Evolutionary conservation across 352 stramenopile genomes (phyloP).

Genomic region (Proteromonas lacertae): DNA sequence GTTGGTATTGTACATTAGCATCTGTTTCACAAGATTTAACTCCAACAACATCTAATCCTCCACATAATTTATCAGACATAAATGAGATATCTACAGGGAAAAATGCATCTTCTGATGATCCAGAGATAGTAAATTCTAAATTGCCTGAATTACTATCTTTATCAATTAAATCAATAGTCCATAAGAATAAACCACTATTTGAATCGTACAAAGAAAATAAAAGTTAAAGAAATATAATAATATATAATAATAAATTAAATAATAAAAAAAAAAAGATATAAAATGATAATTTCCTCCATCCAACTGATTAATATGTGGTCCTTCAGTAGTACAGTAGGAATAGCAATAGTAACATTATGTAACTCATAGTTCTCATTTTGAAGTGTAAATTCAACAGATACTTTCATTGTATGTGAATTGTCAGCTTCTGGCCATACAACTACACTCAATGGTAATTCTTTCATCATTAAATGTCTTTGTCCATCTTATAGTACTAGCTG

Average conservation of each 20-base stretch:
- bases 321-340: conserved; percentile 23
- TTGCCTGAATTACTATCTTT: conserved; percentile 19
- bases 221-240: too few relatives aligned
- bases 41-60: conserved; percentile 19
- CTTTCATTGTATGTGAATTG: conserved; percentile 26
- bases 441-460: too few relatives aligned
- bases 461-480: too few relatives aligned
- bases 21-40: too few relatives aligned
- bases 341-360: conserved; percentile 33
- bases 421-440: conserved; percentile 51
- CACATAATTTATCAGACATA: conserved; percentile 25
- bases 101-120: conserved; percentile 26
- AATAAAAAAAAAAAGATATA: too few relatives aligned
- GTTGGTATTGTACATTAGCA: too few relatives aligned
- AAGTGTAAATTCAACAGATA: conserved; percentile 43
- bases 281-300: conserved; percentile 33
- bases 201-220: too few relatives aligned
- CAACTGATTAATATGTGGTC: conserved; percentile 23
- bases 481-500: too few relatives aligned
- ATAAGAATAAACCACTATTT: conserved; percentile 26
- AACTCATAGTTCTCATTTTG: conserved; percentile 15
- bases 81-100: conserved; percentile 41
- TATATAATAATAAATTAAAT: too few relatives aligned
- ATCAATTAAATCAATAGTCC: conserved; percentile 34
- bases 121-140: conserved; percentile 32